Percentiles rank a stretch among this genome's conserved stretches.
These are phyloP conservation scores for Tolypocladium pustulatum DNA, from an alignment of 2,329 filamentous ascomycete species.

Conservation along the genomic window DNA sequence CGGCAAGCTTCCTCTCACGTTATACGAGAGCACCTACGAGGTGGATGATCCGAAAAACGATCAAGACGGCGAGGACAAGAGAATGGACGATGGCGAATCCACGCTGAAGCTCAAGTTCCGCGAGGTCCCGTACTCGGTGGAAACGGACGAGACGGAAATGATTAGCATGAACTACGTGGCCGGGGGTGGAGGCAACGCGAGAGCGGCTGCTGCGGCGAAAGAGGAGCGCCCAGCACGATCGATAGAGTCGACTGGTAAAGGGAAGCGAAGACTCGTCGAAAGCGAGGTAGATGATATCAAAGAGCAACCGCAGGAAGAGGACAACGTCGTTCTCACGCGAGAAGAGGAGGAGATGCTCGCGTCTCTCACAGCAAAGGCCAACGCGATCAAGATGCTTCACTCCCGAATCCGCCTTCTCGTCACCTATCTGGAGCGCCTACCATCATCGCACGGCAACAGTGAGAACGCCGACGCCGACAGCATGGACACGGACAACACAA, in stretches of 20 bases:
- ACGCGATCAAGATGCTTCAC: constrained; percentile 89
- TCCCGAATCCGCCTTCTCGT: constrained; percentile 62
- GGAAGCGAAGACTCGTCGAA: constrained; percentile 34
- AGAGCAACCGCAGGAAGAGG: constrained; percentile 24
- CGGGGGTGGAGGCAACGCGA: constrained; percentile 70
- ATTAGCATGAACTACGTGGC: constrained; percentile 93
- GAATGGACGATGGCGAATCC: constrained; percentile 56
- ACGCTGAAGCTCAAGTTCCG: constrained; percentile 62
- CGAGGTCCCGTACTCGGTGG: constrained; percentile 75
- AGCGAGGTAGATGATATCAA: constrained; percentile 16
- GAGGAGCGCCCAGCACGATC: constrained; percentile 31
- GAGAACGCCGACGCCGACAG: constrained; percentile 25
- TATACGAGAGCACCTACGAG: constrained; percentile 81
- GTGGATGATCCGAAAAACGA: constrained; percentile 44
- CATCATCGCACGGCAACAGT: constrained; percentile 51
- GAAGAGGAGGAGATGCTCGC: constrained; percentile 54
- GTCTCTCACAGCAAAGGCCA: constrained; percentile 73
- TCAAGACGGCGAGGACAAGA: constrained; percentile 52
- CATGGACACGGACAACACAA: constrained; percentile 27
- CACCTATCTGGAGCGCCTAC: constrained; percentile 66
- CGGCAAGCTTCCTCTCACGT: constrained; percentile 76
- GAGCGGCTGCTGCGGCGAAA: constrained; percentile 39
- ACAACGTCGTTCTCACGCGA: constrained; percentile 31
- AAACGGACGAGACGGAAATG: constrained; percentile 95
- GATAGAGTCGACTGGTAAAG: constrained; percentile 40